A percentile compares a stretch with the other conserved stretches of the same genome.
Evolutionary conservation across 2,329 filamentous ascomycete species (phyloP).

Genomic region (Tolypocladium tropicale): DNA sequence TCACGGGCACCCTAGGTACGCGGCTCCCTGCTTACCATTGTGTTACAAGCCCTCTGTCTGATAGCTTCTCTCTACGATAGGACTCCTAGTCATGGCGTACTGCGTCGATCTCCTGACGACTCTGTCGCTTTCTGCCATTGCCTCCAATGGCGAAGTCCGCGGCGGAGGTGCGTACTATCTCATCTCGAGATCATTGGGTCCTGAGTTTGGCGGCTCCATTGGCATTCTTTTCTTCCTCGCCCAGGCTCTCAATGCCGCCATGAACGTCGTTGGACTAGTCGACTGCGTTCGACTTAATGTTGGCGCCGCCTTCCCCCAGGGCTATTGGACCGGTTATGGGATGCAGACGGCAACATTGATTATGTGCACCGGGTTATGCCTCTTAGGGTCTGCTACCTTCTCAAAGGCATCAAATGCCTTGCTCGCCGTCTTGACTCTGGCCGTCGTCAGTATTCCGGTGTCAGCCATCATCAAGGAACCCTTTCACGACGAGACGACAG

Average conservation of each 20-base stretch:
- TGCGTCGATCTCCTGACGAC: conserved; percentile 74
- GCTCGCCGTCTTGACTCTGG: conserved; percentile 57
- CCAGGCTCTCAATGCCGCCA: conserved; percentile 75
- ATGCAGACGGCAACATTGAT: conserved; percentile 63
- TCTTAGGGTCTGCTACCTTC: conserved; percentile 73
- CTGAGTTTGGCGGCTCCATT: conserved; percentile 83
- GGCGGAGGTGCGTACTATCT: conserved; percentile 84
- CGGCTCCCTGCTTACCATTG: conserved; percentile 12
- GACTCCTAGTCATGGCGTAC: conserved; percentile 66
- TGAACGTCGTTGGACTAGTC: conserved; percentile 80
- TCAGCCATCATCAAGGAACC: conserved; percentile 61
- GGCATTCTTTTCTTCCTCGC: conserved; percentile 85
- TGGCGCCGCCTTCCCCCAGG: conserved; percentile 54
- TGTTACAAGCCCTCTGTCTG: background rate
- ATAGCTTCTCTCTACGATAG: conserved; percentile 25
- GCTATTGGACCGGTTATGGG: conserved; percentile 68
- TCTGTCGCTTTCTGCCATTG: conserved; percentile 78
- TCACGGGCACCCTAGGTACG: conserved; percentile 68
- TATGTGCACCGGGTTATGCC: conserved; percentile 63
- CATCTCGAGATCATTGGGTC: conserved; percentile 75
- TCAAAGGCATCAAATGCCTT: conserved; percentile 70
- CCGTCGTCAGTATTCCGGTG: conserved; percentile 72
- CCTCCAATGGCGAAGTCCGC: conserved; percentile 80
- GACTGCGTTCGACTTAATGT: conserved; percentile 74
- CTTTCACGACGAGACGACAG: conserved; percentile 51